Conservation (phyloP, 495 filamentous ascomycete species). For the Podospora fimiseda region DNA sequence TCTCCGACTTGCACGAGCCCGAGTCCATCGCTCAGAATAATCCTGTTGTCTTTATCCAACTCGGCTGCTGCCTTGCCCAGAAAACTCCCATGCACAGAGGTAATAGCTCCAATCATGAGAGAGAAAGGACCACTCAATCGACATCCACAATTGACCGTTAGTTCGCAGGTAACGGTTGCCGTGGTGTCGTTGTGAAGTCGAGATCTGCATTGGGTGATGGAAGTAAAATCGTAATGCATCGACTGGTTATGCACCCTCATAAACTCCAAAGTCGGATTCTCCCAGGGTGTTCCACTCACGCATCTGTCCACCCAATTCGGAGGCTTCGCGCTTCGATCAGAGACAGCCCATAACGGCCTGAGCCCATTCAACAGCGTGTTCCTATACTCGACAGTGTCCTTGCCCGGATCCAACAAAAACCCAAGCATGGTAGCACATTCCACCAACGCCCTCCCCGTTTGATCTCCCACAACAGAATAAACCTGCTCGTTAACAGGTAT, state of each 20-base stretch:
- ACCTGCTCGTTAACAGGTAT: slow-evolving; percentile 4
- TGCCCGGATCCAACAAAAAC: slow-evolving; percentile 11
- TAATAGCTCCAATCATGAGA: slow-evolving; percentile 20
- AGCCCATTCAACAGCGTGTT: slow-evolving; percentile 14
- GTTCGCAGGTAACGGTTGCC: slow-evolving; percentile 12
- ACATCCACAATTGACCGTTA: slow-evolving; percentile 20
- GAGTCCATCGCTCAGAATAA: slow-evolving; percentile 17
- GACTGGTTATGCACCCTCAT: slow-evolving; percentile 10
- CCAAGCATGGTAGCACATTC: slow-evolving; percentile 20
- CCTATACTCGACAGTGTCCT: slow-evolving; percentile 11
- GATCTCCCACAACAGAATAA: slow-evolving; percentile 10
- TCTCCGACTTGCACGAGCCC: slow-evolving; percentile 22
- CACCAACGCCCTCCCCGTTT: slow-evolving; percentile 20
- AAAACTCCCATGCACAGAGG: slow-evolving; percentile 12
- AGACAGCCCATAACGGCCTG: slow-evolving; percentile 6
- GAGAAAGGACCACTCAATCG: slow-evolving; percentile 16
- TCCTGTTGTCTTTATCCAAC: slow-evolving; percentile 13
- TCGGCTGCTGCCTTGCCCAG: slow-evolving; percentile 12
- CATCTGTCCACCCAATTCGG: slow-evolving; percentile 16
- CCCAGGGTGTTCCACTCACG: slow-evolving; percentile 18
- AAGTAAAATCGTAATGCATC: slow-evolving; percentile 11
- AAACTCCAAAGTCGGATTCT: slow-evolving; percentile 1
- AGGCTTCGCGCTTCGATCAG: slow-evolving; percentile 17
- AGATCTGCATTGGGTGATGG: slow-evolving; percentile 15
- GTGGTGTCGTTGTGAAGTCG: slow-evolving; percentile 18